Evolutionary conservation across 2,329 filamentous ascomycete genomes (phyloP).

Genomic region (Alternaria dauci): DNA sequence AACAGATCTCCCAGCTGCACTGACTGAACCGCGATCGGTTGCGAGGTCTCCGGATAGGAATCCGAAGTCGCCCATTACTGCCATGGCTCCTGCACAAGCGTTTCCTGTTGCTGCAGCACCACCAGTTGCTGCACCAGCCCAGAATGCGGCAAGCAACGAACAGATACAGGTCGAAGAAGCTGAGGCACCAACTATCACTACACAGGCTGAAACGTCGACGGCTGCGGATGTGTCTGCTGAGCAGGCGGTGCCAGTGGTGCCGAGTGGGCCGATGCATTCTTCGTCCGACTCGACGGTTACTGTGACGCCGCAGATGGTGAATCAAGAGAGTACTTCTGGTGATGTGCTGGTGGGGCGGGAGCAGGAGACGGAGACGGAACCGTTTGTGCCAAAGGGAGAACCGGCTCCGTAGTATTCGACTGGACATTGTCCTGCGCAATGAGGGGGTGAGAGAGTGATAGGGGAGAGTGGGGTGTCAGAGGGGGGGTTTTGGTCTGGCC

Average conservation of each 20-base stretch:
- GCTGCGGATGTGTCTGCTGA: not conserved
- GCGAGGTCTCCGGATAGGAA: conserved; percentile 19
- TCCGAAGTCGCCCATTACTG: conserved; percentile 4
- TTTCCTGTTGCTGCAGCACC: not conserved
- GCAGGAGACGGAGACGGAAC: not conserved
- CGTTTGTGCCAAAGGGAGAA: not conserved
- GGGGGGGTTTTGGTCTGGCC: not conserved
- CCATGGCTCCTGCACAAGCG: conserved; percentile 1
- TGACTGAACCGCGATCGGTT: conserved; percentile 21
- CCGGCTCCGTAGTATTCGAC: not conserved
- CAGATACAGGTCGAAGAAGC: not conserved
- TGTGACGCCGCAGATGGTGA: conserved; percentile 13
- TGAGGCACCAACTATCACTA: not conserved
- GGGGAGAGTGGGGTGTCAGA: not conserved
- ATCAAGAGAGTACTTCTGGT: not conserved
- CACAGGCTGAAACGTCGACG: not conserved
- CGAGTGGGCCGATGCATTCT: conserved; percentile 11
- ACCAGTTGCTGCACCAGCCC: not conserved
- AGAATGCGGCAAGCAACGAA: not conserved
- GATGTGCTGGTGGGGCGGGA: not conserved
- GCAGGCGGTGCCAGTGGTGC: not conserved
- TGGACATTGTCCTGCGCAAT: not conserved
- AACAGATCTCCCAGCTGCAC: conserved; percentile 21
- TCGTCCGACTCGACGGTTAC: conserved; percentile 16
- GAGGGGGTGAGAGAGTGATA: not conserved